Base-by-base conservation (phyloP, 2,329 filamentous ascomycete species). In the Gaeumannomyces tritici region DNA sequence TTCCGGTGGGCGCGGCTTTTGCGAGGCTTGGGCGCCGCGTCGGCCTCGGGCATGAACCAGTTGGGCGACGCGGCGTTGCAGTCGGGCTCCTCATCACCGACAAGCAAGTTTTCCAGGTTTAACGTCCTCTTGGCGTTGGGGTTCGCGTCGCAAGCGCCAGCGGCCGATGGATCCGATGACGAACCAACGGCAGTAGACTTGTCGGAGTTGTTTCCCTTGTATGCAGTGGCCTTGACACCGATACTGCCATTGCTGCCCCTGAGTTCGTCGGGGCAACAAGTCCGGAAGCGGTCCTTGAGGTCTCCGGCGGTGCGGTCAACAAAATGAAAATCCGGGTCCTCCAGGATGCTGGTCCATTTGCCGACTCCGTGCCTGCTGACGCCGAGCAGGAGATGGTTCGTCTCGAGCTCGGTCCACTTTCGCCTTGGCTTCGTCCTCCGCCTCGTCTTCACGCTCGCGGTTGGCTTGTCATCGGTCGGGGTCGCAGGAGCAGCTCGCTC, bases 331-430 rank as follows among this genome's bases (percentile, higher is more conserved):
- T 80, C 80, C 0, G 79, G 72, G 64, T 88, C 86, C 60, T 86
- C 83, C 28, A 88, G 73, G 35, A 88, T 88, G 62, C 77, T 82
- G 11, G 83, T 86, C 85, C 85, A 88, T 67, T 83, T 85, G 51
- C 85, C 86, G 11, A 88, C 81, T 1, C 86, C 86, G 68, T 88
- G 80, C 35, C 83, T 81, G 67, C 80, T 80, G 31, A 87, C 85
- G 0, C 85, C 85, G 3, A 86, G 73, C 18, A 88, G 71, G 11
- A 88, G 75, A 66, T 86, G 79, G 60, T 83, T 85, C 1, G 85
- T 88, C 70, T 88, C 85, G 63, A 85, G 80, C 64, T 88, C 83
- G 0, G 83, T 83, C 85, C 85, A 88, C 67, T 86, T 87, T 61
- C 81, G 78, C 63, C 85, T 77, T 1, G 83, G 80, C 67, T 85